A percentile compares a stretch with the other conserved stretches of the same genome.
Evolutionary conservation across 805 yeast species (phyloP).

Genomic region (Candida maltosa): DNA sequence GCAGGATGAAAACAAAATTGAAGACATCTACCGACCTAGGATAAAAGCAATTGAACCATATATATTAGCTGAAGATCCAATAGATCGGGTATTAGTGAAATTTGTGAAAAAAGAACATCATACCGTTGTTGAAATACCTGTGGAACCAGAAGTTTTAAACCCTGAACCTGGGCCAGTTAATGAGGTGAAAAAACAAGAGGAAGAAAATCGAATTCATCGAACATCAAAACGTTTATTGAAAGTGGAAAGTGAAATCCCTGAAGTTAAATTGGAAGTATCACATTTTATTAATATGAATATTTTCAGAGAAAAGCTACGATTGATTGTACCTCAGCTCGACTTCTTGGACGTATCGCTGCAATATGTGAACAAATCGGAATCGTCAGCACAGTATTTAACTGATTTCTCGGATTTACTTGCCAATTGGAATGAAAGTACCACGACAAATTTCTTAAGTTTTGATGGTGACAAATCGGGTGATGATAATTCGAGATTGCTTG

Average conservation of each 20-base stretch:
- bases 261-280: slow-evolving; percentile 16
- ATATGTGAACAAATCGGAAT: slow-evolving; percentile 12
- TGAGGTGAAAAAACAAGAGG: slow-evolving; percentile 20
- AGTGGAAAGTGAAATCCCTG: slow-evolving; percentile 16
- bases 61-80: slow-evolving; percentile 42
- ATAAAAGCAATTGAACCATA: slow-evolving; percentile 51
- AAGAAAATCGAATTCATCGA: slow-evolving; percentile 28
- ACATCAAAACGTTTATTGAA: slow-evolving; percentile 31
- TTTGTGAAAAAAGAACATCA: slow-evolving; percentile 23
- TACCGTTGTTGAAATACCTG: slow-evolving; percentile 11
- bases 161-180: slow-evolving; percentile 1
- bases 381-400: slow-evolving; percentile 10
- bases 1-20: slow-evolving; percentile 33
- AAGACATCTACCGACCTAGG: slow-evolving; percentile 36
- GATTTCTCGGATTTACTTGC: slow-evolving; percentile 23
- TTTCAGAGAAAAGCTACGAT: slow-evolving; percentile 19
- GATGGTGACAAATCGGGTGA: slow-evolving; percentile 9
- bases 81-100: slow-evolving; percentile 43
- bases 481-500: slow-evolving; percentile 30
- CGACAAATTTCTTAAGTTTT: slow-evolving; percentile 1
- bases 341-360: slow-evolving; percentile 8
- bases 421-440: slow-evolving; percentile 21
- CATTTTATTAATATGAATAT: slow-evolving; percentile 25
- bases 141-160: background rate
- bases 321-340: slow-evolving; percentile 9